Evolutionary conservation across 1,284 basidiomycete genomes (phyloP).

Genomic region (Boletus smithii): DNA sequence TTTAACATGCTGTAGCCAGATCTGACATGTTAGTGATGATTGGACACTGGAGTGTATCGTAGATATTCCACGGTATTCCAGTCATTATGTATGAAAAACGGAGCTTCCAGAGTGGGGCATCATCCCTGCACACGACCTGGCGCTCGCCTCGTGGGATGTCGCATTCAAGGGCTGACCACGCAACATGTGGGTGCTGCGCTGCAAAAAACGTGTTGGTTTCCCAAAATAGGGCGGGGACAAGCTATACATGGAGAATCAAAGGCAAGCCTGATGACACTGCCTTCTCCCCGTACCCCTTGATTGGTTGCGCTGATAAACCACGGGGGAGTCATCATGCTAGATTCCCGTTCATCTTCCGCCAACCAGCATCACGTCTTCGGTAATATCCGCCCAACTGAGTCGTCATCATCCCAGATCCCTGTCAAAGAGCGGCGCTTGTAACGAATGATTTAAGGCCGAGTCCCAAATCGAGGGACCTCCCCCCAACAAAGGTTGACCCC

Average conservation of each 20-base stretch:
- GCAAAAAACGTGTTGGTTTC: constrained; percentile 32
- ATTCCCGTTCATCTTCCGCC: constrained; percentile 30
- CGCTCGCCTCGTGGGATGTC: constrained; percentile 30
- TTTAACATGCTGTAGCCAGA: constrained; percentile 19
- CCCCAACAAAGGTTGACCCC: constrained; percentile 12
- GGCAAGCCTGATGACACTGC: constrained; percentile 27
- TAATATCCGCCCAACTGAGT: constrained; percentile 31
- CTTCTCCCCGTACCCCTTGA: constrained; percentile 29
- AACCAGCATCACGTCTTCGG: constrained; percentile 31
- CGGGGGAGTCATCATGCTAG: too few species aligned
- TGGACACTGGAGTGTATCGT: constrained; percentile 25
- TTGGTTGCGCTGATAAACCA: constrained; percentile 33
- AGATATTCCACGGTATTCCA: constrained; percentile 18
- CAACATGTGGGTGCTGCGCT: constrained; percentile 33
- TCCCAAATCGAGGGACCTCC: constrained; percentile 5
- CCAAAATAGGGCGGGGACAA: constrained; percentile 27
- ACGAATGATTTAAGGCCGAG: constrained; percentile 28
- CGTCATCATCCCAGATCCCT: constrained; percentile 24
- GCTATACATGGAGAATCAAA: constrained; percentile 17
- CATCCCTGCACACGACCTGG: constrained; percentile 23
- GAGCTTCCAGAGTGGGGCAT: constrained; percentile 22
- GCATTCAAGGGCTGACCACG: constrained; percentile 16
- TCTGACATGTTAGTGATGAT: constrained; percentile 13
- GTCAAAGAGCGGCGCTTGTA: constrained; percentile 25
- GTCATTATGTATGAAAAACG: constrained; percentile 34